Conservation (phyloP, 108 stramenopile genomes). For the Stephanodiscus triporus region DNA sequence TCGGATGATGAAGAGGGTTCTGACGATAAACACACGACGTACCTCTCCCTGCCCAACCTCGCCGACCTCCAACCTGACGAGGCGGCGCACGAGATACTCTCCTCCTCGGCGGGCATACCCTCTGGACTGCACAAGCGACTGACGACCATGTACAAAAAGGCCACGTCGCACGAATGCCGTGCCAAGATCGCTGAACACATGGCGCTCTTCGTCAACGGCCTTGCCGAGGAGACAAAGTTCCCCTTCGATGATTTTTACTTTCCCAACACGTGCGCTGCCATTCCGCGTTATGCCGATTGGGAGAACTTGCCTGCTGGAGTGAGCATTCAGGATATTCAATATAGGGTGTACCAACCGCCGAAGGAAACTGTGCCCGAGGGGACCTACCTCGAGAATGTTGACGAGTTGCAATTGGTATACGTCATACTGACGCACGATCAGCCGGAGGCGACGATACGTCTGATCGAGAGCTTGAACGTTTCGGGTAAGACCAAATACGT, state of each 20-base stretch:
- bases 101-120: slow-evolving; percentile 20
- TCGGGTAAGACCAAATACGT: slow-evolving; percentile 66
- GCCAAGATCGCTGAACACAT: slow-evolving; percentile 77
- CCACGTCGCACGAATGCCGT: slow-evolving; percentile 78
- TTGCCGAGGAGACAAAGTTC: slow-evolving; percentile 71
- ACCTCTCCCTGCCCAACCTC: slow-evolving; percentile 47
- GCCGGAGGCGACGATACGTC: slow-evolving; percentile 77
- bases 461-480: slow-evolving; percentile 82
- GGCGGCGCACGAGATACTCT: slow-evolving; percentile 32
- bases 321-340: slow-evolving; percentile 60
- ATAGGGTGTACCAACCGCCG: slow-evolving; percentile 78
- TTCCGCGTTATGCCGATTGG: slow-evolving; percentile 62
- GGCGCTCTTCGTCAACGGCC: slow-evolving; percentile 73
- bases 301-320: slow-evolving; percentile 73
- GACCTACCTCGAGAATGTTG: slow-evolving; percentile 64
- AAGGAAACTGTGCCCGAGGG: slow-evolving; percentile 59
- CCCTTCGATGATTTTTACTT: slow-evolving; percentile 70
- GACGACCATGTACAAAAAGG: slow-evolving; percentile 59
- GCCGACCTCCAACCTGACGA: slow-evolving; percentile 23
- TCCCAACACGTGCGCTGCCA: slow-evolving; percentile 53
- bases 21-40: slow-evolving; percentile 23
- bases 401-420: slow-evolving; percentile 77
- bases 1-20: slow-evolving; percentile 23
- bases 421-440: slow-evolving; percentile 87
- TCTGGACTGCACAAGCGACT: slow-evolving; percentile 42